A percentile compares a stretch with the other conserved stretches of the same genome.
phyloP scores from a whole-genome alignment of 768 basidiomycete species.

The Auricularia cornea region DNA sequence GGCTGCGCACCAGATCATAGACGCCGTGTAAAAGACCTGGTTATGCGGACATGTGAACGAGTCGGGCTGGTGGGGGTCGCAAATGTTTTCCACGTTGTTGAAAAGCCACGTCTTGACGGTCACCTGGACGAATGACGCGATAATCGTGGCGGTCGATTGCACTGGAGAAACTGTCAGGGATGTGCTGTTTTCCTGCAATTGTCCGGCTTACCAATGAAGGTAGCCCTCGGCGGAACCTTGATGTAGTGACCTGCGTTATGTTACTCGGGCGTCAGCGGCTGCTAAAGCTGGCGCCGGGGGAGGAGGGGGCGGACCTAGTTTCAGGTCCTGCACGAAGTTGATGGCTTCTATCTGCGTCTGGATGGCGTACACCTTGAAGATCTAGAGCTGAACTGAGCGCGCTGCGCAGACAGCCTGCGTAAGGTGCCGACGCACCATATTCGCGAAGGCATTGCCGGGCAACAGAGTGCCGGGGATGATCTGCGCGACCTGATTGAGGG shows the following conservation, averaged over 20 bases:
- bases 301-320: conserved; percentile 14
- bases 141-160: conserved; percentile 25
- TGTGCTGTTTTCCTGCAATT: neutral
- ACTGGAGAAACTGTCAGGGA: conserved; percentile 14
- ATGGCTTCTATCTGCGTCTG: conserved; percentile 22
- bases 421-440: conserved; percentile 25
- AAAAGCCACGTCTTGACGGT: conserved; percentile 32
- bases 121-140: conserved; percentile 30
- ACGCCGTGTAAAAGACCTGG: conserved; percentile 30
- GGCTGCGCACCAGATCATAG: conserved; percentile 30
- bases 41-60: conserved; percentile 32
- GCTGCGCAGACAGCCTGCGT: conserved; percentile 4
- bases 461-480: conserved; percentile 36
- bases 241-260: conserved; percentile 32
- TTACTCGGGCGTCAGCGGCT: no score
- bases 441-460: conserved; percentile 31
- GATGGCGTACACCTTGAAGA: conserved; percentile 27
- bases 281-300: no score
- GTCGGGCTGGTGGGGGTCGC: conserved; percentile 21
- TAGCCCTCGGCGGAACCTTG: conserved; percentile 37
- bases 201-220: conserved; percentile 26
- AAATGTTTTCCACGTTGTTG: conserved; percentile 30
- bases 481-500: conserved; percentile 36
- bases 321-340: conserved; percentile 26
- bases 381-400: neutral